Evolutionary conservation across 2,329 filamentous ascomycete genomes (phyloP).

Genomic region (Thermomyces lanuginosus): DNA sequence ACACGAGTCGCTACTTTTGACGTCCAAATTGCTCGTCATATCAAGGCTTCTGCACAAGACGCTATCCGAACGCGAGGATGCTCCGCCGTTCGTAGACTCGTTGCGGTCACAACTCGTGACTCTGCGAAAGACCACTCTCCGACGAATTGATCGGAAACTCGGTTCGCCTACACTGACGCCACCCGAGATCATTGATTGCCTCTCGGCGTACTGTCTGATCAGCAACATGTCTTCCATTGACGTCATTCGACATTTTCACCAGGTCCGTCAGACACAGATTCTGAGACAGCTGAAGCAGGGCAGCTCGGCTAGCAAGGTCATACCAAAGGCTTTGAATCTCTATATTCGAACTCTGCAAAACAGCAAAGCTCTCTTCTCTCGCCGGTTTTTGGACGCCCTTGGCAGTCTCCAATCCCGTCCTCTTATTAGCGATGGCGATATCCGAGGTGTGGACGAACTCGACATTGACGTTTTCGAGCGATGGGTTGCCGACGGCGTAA

Average conservation of each 20-base stretch:
- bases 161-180: slow-evolving; percentile 28
- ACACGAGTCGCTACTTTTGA: slow-evolving; percentile 35
- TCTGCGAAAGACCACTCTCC: slow-evolving; percentile 48
- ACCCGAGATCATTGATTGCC: slow-evolving; percentile 47
- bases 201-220: slow-evolving; percentile 68
- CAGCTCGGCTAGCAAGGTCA: slow-evolving; percentile 32
- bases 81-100: slow-evolving; percentile 41
- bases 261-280: slow-evolving; percentile 54
- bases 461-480: slow-evolving; percentile 60
- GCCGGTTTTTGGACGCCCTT: slow-evolving; percentile 53
- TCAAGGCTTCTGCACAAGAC: slow-evolving; percentile 60
- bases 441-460: slow-evolving; percentile 52
- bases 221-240: slow-evolving; percentile 68
- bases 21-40: slow-evolving; percentile 59
- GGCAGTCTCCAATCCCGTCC: slow-evolving; percentile 50
- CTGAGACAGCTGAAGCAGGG: slow-evolving; percentile 41
- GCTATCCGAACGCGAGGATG: slow-evolving; percentile 38
- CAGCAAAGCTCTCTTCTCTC: slow-evolving; percentile 59
- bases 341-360: slow-evolving; percentile 64
- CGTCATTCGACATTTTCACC: slow-evolving; percentile 61
- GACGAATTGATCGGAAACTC: slow-evolving; percentile 43
- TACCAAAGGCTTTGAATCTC: slow-evolving; percentile 51
- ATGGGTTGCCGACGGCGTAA: slow-evolving; percentile 72
- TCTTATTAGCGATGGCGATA: slow-evolving; percentile 53
- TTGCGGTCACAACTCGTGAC: slow-evolving; percentile 47